Evolutionary conservation across 495 filamentous ascomycete genomes (phyloP).

Genomic region (Penicillium nucicola): DNA sequence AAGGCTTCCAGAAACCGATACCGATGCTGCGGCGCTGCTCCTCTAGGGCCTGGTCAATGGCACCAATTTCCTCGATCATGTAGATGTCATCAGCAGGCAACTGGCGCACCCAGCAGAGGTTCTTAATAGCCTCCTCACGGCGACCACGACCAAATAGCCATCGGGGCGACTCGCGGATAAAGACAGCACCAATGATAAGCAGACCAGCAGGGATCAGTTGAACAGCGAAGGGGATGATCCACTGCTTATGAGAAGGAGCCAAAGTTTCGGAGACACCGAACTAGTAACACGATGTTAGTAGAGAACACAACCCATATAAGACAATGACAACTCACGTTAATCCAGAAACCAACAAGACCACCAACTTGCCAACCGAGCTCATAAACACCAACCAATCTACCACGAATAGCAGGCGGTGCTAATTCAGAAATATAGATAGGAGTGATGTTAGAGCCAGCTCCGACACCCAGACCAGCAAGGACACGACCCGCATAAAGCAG

Average conservation of each 20-base stretch:
- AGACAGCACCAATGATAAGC: conserved; percentile 46
- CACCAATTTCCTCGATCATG: conserved; percentile 64
- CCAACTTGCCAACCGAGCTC: conserved; percentile 74
- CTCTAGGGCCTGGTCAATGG: conserved; percentile 61
- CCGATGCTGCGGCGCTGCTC: conserved; percentile 57
- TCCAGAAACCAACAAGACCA: conserved; percentile 72
- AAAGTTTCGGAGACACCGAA: conserved; percentile 39
- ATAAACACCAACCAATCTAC: conserved; percentile 73
- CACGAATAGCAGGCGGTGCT: conserved; percentile 75
- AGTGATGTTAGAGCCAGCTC: conserved; percentile 72
- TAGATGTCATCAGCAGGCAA: conserved; percentile 59
- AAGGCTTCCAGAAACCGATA: conserved; percentile 67
- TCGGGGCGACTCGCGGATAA: conserved; percentile 55
- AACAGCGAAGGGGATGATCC: conserved; percentile 55
- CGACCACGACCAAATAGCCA: conserved; percentile 51
- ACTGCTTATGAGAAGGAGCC: conserved; percentile 39
- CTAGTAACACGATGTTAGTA: conserved; percentile 16
- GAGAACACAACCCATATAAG: not conserved
- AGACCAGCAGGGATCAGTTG: conserved; percentile 54
- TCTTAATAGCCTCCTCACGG: conserved; percentile 55
- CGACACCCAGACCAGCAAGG: conserved; percentile 70
- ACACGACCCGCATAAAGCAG: conserved; percentile 69
- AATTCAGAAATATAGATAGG: conserved; percentile 82
- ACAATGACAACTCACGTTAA: conserved; percentile 44
- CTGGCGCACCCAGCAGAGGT: conserved; percentile 64